phyloP scores from a whole-genome alignment of 257 asterid species.

The Scutellaria barbata region DNA sequence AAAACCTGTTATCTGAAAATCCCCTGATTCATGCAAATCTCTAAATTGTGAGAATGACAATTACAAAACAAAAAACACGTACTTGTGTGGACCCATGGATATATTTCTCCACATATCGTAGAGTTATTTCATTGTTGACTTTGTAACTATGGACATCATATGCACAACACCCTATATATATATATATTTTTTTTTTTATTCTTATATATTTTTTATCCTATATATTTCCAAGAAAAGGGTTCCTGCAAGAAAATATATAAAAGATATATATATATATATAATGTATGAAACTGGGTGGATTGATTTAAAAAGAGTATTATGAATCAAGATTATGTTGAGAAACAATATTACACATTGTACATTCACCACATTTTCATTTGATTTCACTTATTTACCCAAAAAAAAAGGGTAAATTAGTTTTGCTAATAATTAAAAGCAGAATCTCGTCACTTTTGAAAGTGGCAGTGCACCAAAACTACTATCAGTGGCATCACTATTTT shows the following conservation, averaged over 20 bases:
- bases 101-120: constrained; percentile 25
- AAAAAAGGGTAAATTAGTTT: background rate
- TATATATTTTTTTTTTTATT: too few relatives aligned
- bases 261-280: too few relatives aligned
- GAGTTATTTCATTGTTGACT: constrained; percentile 41
- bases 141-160: background rate
- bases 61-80: background rate
- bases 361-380: constrained; percentile 4
- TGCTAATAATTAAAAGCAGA: background rate
- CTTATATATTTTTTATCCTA: too few relatives aligned
- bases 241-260: too few relatives aligned
- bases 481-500: constrained; percentile 42
- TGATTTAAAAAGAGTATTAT: constrained; percentile 11
- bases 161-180: constrained; percentile 12
- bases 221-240: too few relatives aligned
- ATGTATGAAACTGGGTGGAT: too few relatives aligned
- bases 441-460: constrained; percentile 20
- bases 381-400: constrained; percentile 10
- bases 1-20: background rate
- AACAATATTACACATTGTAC: constrained; percentile 20
- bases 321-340: background rate
- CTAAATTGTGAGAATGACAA: background rate
- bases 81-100: background rate
- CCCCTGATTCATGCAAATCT: background rate
- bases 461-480: constrained; percentile 29